phyloP scores from a whole-genome alignment of 306 rosid species.

The Corylus americana region DNA sequence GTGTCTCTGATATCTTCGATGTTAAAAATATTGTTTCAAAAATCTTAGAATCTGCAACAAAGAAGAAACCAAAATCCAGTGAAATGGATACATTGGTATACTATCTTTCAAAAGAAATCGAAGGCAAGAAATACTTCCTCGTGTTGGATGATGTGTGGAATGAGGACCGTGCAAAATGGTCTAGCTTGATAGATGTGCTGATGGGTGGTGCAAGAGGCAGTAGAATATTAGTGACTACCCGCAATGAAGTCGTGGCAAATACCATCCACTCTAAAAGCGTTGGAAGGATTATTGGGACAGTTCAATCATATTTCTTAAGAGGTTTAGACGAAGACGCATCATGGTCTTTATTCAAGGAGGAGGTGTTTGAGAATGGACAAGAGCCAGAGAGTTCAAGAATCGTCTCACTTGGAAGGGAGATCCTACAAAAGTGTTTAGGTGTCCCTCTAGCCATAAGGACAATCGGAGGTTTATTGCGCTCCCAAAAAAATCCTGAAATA shows the following conservation, averaged over 20 bases:
- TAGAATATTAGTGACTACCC: slow-evolving; percentile 15
- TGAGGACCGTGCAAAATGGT: background rate
- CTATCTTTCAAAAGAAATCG: background rate
- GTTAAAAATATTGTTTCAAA: background rate
- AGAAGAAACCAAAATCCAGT: background rate
- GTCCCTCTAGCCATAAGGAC: slow-evolving; percentile 21
- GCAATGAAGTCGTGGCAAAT: background rate
- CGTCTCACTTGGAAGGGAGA: background rate
- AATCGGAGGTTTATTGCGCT: slow-evolving; percentile 13
- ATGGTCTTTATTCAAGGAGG: background rate
- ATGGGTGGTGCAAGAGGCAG: slow-evolving; percentile 2
- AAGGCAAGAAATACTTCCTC: background rate
- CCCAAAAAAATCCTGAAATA: background rate
- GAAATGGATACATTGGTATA: background rate
- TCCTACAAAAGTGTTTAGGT: background rate
- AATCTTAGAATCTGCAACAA: background rate
- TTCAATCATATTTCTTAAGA: too few species aligned
- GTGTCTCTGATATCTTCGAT: background rate
- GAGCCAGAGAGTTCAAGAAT: background rate
- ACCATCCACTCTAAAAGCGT: too few species aligned
- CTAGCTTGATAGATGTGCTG: background rate
- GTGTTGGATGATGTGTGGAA: slow-evolving; percentile 20
- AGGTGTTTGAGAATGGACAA: slow-evolving; percentile 16
- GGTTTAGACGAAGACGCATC: too few species aligned
- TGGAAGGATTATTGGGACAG: background rate